Base-by-base conservation (phyloP, 345 rosid species). In the Ceriops tagal region DNA sequence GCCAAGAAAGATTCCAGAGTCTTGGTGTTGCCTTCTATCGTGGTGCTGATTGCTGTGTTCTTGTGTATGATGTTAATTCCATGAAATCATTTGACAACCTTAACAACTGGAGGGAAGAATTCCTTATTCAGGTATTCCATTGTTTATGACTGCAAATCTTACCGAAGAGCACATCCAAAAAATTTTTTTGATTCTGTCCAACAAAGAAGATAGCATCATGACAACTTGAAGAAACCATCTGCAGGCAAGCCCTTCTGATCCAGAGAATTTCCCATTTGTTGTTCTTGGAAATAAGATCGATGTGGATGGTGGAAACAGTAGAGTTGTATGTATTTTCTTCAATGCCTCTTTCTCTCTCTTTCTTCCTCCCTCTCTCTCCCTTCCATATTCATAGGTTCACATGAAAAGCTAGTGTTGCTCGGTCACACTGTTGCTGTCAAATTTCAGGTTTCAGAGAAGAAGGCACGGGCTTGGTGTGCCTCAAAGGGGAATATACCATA, bases 391-490 rank as follows among this genome's bases (percentile, higher is more conserved):
- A 9, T 9, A 22, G 22, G 28, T 13, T 8, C 21, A 20, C 27
- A 55, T 55, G 16, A n/a, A 22, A n/a, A 1, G 4, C 27, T 22
- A 8, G 16, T 55, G 27, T 55, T 55, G 8, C 30, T 26, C 58
- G 9, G 58, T 22, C 27, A 55, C 28, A 22, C 0, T 9, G 16
- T 28, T n/a, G 58, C 18, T 55, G 11, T 39, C 52, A 13, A 30
- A 28, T 19, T 61, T 2, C 72, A 92, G 97, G 96, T 92, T 56
- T 85, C 93, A 19, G 97, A 89, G 87, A 92, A 92, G 69, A 92
- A 88, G 57, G 97, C 89, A 46, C 80, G 83, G 82, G 92, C 93
- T 0, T 92, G 97, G 96, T 92, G 97, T 80, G 93, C 93, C 69
- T 88, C 92, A 4, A 92, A 92, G 77, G 93, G 96, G 49, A 89